phyloP scores from a whole-genome alignment of 2,329 filamentous ascomycete genomes.

The Teratosphaeria epicoccoides region DNA sequence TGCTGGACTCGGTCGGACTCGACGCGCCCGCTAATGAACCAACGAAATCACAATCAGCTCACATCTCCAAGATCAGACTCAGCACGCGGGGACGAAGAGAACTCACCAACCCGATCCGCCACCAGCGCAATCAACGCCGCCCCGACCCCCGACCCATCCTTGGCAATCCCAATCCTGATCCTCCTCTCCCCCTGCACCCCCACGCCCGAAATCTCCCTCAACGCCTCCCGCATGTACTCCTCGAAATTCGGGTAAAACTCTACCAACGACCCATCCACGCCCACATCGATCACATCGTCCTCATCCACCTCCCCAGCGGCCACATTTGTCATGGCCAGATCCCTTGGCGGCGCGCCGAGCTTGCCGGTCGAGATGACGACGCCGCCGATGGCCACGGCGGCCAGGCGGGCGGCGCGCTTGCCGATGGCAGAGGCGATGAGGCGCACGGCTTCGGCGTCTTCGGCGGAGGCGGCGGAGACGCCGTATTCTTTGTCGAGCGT shows the following conservation, averaged over 20 bases:
- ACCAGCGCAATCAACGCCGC: conserved; percentile 90
- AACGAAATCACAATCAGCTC: neutral
- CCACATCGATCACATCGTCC: conserved; percentile 71
- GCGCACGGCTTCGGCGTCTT: conserved; percentile 84
- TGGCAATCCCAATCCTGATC: conserved; percentile 89
- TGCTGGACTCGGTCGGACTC: neutral
- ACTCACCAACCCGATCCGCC: conserved; percentile 42
- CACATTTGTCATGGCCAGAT: conserved; percentile 16
- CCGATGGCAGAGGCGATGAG: conserved; percentile 72
- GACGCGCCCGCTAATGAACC: neutral
- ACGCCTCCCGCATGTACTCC: conserved; percentile 72
- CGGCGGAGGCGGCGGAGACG: conserved; percentile 63
- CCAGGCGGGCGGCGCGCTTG: conserved; percentile 75
- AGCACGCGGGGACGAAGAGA: neutral
- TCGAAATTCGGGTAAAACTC: conserved; percentile 95
- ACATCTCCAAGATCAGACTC: neutral
- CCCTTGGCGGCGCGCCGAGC: conserved; percentile 38
- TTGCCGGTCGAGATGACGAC: conserved; percentile 72
- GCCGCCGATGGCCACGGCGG: conserved; percentile 77
- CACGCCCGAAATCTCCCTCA: conserved; percentile 66
- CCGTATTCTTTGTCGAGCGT: conserved; percentile 66
- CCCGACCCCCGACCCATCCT: conserved; percentile 91
- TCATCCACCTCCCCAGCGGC: conserved; percentile 30
- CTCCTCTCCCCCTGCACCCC: conserved; percentile 69
- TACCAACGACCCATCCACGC: conserved; percentile 86